Base-by-base conservation (phyloP, 2,329 filamentous ascomycete species). In the Septoria petroselini region DNA sequence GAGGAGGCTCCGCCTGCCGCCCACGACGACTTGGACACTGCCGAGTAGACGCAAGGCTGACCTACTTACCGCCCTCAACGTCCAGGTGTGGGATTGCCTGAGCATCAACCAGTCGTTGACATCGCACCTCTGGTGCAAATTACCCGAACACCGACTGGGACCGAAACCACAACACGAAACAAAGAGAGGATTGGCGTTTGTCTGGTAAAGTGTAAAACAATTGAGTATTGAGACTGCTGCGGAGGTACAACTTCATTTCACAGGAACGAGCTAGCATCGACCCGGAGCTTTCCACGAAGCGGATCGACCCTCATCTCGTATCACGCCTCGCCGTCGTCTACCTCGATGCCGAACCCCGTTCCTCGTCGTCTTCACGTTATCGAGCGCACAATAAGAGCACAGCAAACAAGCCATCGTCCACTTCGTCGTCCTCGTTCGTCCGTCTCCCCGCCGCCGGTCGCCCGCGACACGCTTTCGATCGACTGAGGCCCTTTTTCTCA, bases 1-100 rank as follows among this genome's bases (percentile, higher is more conserved):
- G 48, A 54, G 30, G 74, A 85, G 64, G 89, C 94, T 61, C 88
- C 87, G 63, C 86, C 88, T 57, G 84, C 88, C 57, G 85, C 83
- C 62, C 89, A 95, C 66, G 93, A 98, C 70, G 93, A 98, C 68
- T 81, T 97, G 68, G 93, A 98, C 71, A 91, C 93, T 67, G 91
- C 91, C 65, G 93, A 97, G 74, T 83, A 77, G 70, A 49, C 44
- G 46, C 41, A 30, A 30, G 31, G 40, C 50, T 50, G 39, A 50
- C 42, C 15, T 23, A 40, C 41, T 30, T 44, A 44, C 35, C 49
- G 49, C 48, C 49, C 48, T 41, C 45, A 48, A 47, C 39, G 41
- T 47, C 15, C 38, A 41, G 30, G 37, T 47, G 41, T 34, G 46
- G 29, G 40, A 49, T 7, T n/a, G 38, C 29, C 27, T 42, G 29